Conservation (phyloP, 257 asterid species). For the Leonotis leonurus region DNA sequence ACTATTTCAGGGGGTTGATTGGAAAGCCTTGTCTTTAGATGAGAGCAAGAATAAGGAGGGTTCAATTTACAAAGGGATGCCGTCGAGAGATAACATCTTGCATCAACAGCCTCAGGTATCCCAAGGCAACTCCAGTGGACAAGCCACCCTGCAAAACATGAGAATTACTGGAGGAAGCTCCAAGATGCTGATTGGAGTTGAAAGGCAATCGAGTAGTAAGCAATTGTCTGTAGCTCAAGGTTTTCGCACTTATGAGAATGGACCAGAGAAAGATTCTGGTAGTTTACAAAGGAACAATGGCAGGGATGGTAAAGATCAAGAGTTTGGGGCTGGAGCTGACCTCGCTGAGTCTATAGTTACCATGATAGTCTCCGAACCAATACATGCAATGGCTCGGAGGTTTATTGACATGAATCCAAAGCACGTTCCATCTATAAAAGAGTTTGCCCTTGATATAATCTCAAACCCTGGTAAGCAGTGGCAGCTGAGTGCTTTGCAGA, state of each 20-base stretch:
- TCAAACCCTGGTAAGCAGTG: slow-evolving; percentile 53
- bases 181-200: slow-evolving; percentile 44
- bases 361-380: slow-evolving; percentile 76
- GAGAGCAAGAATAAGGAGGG: slow-evolving; percentile 60
- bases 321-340: slow-evolving; percentile 48
- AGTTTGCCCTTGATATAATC: slow-evolving; percentile 61
- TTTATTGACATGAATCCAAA: slow-evolving; percentile 54
- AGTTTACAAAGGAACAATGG: slow-evolving; percentile 32
- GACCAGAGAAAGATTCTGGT: slow-evolving; percentile 52
- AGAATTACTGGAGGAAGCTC: slow-evolving; percentile 48
- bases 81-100: slow-evolving; percentile 45
- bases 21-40: slow-evolving; percentile 82
- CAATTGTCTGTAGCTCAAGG: slow-evolving; percentile 43
- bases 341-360: slow-evolving; percentile 69
- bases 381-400: slow-evolving; percentile 46
- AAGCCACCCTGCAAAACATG: slow-evolving; percentile 32
- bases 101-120: slow-evolving; percentile 50
- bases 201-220: slow-evolving; percentile 51
- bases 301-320: slow-evolving; percentile 48
- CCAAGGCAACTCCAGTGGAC: slow-evolving; percentile 51
- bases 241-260: slow-evolving; percentile 56
- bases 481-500: slow-evolving; percentile 78
- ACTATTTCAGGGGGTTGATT: slow-evolving; percentile 86
- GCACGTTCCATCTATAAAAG: slow-evolving; percentile 51
- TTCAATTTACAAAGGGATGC: slow-evolving; percentile 38